These are phyloP conservation scores for Skeletonema costatum DNA, from an alignment of 108 stramenopile species.

Conservation along the genomic window DNA sequence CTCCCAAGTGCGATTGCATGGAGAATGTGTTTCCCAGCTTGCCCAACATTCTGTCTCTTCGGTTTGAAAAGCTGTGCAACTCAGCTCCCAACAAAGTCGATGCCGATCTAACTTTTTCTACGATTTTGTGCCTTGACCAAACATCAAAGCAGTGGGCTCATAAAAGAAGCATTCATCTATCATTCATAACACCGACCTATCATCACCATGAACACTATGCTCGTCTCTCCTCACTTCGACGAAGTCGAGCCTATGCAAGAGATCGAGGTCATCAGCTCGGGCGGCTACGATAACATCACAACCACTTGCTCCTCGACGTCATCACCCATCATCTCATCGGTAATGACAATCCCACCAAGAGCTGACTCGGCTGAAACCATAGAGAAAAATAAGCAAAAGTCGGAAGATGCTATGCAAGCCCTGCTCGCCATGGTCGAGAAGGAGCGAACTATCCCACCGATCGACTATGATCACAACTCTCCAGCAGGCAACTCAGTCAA, in stretches of 20 bases:
- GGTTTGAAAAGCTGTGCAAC: not conserved
- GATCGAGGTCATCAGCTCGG: constrained; percentile 41
- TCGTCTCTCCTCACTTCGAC: not conserved
- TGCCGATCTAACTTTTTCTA: not conserved
- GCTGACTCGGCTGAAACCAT: not conserved
- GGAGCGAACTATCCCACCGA: constrained; percentile 12
- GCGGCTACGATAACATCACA: constrained; percentile 31
- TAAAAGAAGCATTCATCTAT: not conserved
- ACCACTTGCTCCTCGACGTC: constrained; percentile 12
- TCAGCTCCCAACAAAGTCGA: not conserved
- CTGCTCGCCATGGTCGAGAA: constrained; percentile 10
- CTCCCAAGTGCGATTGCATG: not conserved
- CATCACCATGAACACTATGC: not conserved
- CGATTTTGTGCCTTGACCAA: not conserved
- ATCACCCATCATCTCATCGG: not conserved
- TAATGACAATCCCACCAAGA: not conserved
- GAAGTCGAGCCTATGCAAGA: constrained; percentile 27
- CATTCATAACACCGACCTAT: not conserved
- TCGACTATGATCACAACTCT: not conserved
- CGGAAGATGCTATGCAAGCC: not conserved
- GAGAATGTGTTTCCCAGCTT: not conserved
- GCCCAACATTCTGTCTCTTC: not conserved
- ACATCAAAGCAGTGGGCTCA: not conserved
- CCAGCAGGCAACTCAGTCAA: constrained; percentile 12
- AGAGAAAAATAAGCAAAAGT: not conserved